phyloP scores from a whole-genome alignment of 306 rosid species.

The Arachis stenosperma region DNA sequence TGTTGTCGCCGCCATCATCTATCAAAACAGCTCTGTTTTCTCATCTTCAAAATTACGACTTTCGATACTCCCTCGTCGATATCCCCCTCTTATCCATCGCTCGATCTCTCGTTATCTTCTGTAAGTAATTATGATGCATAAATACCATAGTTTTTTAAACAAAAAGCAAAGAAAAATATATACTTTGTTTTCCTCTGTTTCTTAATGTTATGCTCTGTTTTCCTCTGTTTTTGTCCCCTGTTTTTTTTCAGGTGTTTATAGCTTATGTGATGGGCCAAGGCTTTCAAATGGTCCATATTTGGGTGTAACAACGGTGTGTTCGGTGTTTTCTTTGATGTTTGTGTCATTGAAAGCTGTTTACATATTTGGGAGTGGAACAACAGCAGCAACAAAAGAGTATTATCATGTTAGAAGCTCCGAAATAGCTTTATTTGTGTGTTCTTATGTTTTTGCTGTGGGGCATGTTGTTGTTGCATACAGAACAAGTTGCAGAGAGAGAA shows the following conservation, averaged over 20 bases:
- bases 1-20: conserved; percentile 6
- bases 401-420: conserved; percentile 45
- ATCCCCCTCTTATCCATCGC: conserved; percentile 76
- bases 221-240: neutral
- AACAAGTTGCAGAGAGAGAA: conserved; percentile 95
- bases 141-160: too few relatives aligned
- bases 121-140: conserved; percentile 50
- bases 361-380: conserved; percentile 39
- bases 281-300: conserved; percentile 68
- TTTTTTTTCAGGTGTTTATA: conserved; percentile 68
- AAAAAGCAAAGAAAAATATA: neutral
- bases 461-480: conserved; percentile 86
- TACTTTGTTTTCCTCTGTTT: neutral
- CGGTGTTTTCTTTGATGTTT: conserved; percentile 52
- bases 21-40: conserved; percentile 49
- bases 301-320: conserved; percentile 67
- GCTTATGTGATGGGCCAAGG: conserved; percentile 76
- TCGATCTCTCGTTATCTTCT: conserved; percentile 80
- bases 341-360: conserved; percentile 67
- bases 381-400: too few relatives aligned
- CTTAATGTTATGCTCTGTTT: neutral
- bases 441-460: conserved; percentile 70
- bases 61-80: conserved; percentile 80
- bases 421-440: conserved; percentile 58
- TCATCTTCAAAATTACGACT: conserved; percentile 74